A percentile compares a stretch with the other conserved stretches of the same genome.
These are phyloP conservation scores for Suillus occidentalis DNA, from an alignment of 768 basidiomycete genomes.

Conservation along the genomic window DNA sequence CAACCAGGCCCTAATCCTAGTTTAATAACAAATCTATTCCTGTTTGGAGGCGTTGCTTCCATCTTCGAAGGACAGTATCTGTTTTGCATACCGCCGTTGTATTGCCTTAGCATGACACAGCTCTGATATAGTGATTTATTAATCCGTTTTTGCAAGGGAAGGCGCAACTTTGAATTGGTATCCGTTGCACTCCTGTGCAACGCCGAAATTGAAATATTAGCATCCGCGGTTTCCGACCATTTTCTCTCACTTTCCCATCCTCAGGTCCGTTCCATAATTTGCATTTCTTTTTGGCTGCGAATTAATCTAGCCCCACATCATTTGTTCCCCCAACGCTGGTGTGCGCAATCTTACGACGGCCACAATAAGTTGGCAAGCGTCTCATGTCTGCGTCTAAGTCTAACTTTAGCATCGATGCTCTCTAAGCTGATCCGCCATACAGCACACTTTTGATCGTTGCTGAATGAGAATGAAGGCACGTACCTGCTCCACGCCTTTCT, in stretches of 20 bases:
- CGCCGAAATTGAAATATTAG: background rate
- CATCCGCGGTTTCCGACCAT: background rate
- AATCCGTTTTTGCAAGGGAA: background rate
- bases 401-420: background rate
- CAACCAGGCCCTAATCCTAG: background rate
- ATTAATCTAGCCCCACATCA: background rate
- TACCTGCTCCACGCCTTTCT: too few species aligned
- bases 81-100: background rate
- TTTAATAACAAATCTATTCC: background rate
- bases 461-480: background rate
- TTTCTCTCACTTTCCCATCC: background rate
- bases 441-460: background rate
- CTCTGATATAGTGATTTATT: background rate
- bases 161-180: background rate
- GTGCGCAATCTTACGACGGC: background rate
- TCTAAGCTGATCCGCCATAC: background rate
- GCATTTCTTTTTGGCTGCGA: background rate
- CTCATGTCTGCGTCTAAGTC: background rate
- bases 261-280: background rate
- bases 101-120: background rate
- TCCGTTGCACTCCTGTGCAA: background rate
- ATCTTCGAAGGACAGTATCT: background rate
- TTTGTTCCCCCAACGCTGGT: background rate
- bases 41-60: background rate
- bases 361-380: background rate